phyloP scores from a whole-genome alignment of 441 rosid genomes.

The Syzygium malaccense region DNA sequence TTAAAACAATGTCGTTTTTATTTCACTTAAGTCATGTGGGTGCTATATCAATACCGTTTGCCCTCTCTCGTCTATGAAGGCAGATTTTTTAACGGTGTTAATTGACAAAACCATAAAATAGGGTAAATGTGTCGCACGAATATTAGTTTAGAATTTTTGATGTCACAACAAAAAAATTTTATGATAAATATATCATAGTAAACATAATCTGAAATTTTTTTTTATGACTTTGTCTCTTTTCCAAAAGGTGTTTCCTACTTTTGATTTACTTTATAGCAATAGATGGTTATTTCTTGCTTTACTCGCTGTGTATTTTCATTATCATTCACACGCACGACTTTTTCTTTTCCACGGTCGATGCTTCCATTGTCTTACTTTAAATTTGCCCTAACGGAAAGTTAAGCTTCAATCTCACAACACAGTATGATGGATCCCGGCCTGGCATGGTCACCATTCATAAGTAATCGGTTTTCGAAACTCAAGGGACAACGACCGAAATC shows the following conservation, averaged over 20 bases:
- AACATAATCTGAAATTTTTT: not conserved
- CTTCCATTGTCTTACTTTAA: not conserved
- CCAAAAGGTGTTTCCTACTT: not conserved
- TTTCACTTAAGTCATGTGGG: rapidly evolving
- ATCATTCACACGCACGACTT: not conserved
- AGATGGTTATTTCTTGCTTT: not conserved
- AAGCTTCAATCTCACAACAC: not conserved
- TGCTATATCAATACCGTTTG: rapidly evolving
- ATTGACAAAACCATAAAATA: not conserved
- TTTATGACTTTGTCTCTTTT: not conserved
- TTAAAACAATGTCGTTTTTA: not conserved
- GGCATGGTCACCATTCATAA: not conserved
- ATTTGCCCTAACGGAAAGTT: not conserved
- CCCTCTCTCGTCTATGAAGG: rapidly evolving
- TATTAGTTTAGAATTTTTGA: not conserved
- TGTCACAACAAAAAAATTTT: not conserved
- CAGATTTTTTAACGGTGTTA: too few species aligned
- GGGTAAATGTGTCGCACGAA: rapidly evolving
- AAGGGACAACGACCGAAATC: rapidly evolving
- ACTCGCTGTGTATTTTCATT: not conserved
- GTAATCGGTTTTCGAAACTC: not conserved
- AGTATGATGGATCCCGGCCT: rapidly evolving
- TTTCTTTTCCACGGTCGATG: not conserved
- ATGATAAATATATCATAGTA: rapidly evolving
- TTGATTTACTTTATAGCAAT: not conserved